Evolutionary conservation across 1,284 basidiomycete species (phyloP), one percentile per base, ranked within the genome.

Genomic region (Pisolithus thermaeus): DNA sequence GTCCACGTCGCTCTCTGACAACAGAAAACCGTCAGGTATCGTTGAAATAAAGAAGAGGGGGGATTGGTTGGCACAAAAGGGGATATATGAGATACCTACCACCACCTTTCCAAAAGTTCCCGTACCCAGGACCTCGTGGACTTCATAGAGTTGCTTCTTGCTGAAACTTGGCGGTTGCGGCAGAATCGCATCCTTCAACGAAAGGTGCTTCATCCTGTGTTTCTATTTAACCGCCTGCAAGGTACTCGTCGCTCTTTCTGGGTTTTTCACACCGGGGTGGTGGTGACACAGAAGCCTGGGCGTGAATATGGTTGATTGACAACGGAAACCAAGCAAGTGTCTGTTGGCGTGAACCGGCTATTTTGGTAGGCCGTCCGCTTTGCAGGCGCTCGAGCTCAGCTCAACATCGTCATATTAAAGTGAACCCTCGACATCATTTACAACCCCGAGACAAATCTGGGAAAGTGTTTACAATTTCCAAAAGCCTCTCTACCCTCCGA

Each of bases 81-180:
- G 28, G 28, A 2, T 20, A 30, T 8, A 51, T 18, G 38, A 43
- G n/a, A 65, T 50, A 73, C 80, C 73, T 73, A 95, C 76, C 74
- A 92, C 76, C 47, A 95, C 92, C 67, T 90, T 90, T 37, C 92
- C 92, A 68, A 94, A 95, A 0, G 88, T 84, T 3, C 92, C 92
- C 40, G 77, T 77, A 5, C 92, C 92, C 2, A 95, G 73, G 14
- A 84, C 75, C 36, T 85, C 77, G 51, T 87, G 83, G 1, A 88
- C 72, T 56, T 86, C 82, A 61, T 90, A 91, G 22, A 80, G 71
- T 65, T 85, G 88, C 75, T 93, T 94, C 77, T 93, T 93, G 61
- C 70, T 71, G 64, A 90, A 93, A 52, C 87, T 90, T 0, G 87
- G 76, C 1, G 92, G 92, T 63, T 94, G 91, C 0, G 85, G 80